Evolutionary conservation across 495 filamentous ascomycete species (phyloP).

Genomic region (Daldinia bambusicola): DNA sequence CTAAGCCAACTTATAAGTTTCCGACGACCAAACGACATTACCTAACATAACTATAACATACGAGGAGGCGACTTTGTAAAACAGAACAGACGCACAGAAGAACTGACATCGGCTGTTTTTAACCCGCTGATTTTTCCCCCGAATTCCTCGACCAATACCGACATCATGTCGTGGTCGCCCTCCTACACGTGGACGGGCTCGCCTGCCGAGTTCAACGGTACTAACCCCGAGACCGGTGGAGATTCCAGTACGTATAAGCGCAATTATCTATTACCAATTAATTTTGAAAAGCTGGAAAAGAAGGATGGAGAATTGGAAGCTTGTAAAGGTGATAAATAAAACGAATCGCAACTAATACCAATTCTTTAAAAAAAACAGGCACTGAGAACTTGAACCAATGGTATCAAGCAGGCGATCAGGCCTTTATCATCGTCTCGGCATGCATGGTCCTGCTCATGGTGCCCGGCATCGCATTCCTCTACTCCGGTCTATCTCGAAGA

Average conservation of each 20-base stretch:
- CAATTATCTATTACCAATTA: background rate
- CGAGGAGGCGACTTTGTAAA: background rate
- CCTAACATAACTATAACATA: background rate
- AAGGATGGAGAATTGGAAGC: background rate
- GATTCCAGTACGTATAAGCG: constrained; percentile 75
- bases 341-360: constrained; percentile 20
- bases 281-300: background rate
- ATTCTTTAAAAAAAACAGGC: constrained; percentile 53
- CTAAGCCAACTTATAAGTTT: background rate
- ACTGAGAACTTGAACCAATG: constrained; percentile 89
- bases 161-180: constrained; percentile 64
- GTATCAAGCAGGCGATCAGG: constrained; percentile 69
- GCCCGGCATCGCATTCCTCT: constrained; percentile 95
- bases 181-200: constrained; percentile 83
- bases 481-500: constrained; percentile 92
- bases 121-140: background rate
- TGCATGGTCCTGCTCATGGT: constrained; percentile 98
- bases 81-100: background rate
- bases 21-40: background rate
- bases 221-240: constrained; percentile 75
- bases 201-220: constrained; percentile 79
- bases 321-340: background rate
- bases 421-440: constrained; percentile 90
- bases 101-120: background rate
- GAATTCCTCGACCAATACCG: constrained; percentile 10